A percentile compares a stretch with the other conserved stretches of the same genome.
These are phyloP conservation scores for Annona squamosa DNA, from an alignment of 164 flowering plant species.

Conservation along the genomic window DNA sequence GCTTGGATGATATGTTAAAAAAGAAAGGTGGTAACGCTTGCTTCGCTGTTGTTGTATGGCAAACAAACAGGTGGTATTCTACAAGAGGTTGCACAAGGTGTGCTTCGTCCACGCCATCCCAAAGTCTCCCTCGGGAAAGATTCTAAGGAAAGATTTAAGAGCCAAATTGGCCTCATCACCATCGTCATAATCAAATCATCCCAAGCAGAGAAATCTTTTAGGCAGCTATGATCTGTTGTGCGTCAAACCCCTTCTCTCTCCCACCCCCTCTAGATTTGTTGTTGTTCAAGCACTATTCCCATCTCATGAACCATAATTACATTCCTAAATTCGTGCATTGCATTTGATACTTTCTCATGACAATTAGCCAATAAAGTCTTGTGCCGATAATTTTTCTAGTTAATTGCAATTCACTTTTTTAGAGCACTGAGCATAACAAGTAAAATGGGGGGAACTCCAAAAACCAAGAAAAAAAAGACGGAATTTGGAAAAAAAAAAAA, in stretches of 20 bases:
- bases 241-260: neutral
- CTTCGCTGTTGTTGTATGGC: neutral
- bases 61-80: constrained; percentile 62
- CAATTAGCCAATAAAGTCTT: too few species aligned
- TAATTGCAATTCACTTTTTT: too few species aligned
- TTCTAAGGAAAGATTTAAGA: constrained; percentile 70
- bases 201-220: too few species aligned
- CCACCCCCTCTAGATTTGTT: constrained; percentile 5
- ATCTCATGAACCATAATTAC: neutral
- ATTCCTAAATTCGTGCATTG: too few species aligned
- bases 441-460: too few species aligned
- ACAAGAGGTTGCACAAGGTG: constrained; percentile 71
- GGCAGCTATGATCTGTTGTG: neutral
- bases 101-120: constrained; percentile 66
- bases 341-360: too few species aligned
- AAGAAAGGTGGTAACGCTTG: too few species aligned
- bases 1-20: too few species aligned
- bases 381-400: too few species aligned
- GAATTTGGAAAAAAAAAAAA: too few species aligned
- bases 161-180: constrained; percentile 41
- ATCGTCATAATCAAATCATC: neutral
- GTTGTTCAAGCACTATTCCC: neutral
- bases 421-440: too few species aligned
- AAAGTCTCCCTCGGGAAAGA: constrained; percentile 78
- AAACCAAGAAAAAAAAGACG: too few species aligned